Evolutionary conservation across 192 early-diverging fungal genomes (phyloP), one percentile per base, ranked within the genome.

Genomic region (Radiomyces spectabilis): DNA sequence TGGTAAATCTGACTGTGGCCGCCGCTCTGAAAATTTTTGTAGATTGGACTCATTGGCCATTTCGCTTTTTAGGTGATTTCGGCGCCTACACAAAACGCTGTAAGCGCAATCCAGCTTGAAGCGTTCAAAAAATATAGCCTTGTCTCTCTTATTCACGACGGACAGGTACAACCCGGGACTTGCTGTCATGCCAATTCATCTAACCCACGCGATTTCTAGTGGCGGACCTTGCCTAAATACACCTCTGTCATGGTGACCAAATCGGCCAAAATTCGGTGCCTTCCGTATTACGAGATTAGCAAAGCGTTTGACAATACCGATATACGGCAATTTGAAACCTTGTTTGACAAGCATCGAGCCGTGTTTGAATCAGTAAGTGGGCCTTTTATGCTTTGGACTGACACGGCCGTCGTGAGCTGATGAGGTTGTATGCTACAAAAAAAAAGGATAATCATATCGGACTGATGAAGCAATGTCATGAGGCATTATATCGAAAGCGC

Each of bases 21-120:
- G n/a, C n/a, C n/a, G n/a, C n/a, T n/a, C n/a, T n/a, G n/a, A n/a
- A n/a, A n/a, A n/a, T n/a, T n/a, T n/a, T n/a, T n/a, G n/a, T n/a
- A n/a, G n/a, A n/a, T n/a, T n/a, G n/a, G n/a, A n/a, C n/a, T n/a
- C n/a, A n/a, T n/a, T n/a, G n/a, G n/a, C n/a, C n/a, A n/a, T n/a
- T n/a, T n/a, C n/a, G n/a, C 30, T 24, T 0, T 1, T 35, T 54
- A 69, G 78, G 79, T 68, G 3, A 66, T 93, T 9, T 75, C 83
- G 19, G 75, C 85, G 5, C 90, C 90, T 13, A 72, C 80, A 1
- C 66, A 73, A 37, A 55, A 53, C 27, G 73, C 71, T 0, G 53
- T 72, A 2, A 87, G 85, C 46, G 69, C 72, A 16, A 89, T 93
- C 51, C 85, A 88, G 63, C 55, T 91, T 29, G 86, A 91, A 63